Base-by-base conservation (phyloP, 176 grass and related monocot species). In the Eragrostis curvula region DNA sequence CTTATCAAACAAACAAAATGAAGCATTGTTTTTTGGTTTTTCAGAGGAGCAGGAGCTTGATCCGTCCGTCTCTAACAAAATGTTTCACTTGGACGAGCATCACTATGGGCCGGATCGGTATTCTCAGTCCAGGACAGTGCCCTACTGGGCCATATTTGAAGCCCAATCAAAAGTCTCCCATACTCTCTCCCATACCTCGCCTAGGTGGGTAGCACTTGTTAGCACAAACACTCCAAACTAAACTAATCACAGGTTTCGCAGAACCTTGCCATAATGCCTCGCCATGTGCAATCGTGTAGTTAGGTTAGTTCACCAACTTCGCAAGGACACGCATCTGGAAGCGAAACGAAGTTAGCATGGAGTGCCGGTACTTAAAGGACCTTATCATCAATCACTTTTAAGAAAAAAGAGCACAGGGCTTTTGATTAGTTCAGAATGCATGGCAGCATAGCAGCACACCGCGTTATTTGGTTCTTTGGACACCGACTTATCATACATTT, bases 201-300 rank as follows among this genome's bases (percentile, higher is more conserved):
- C 21, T 23, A 58, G 55, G 61, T 28, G 2, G 32, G 32, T 36
- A 36, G 32, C 4, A 36, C 32, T 21, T 36, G 40, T 24, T 68
- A 40, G 30, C 45, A 64, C 45, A 18, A 7, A 16, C 63, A 63
- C n/a, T 32, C 24, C 12, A n/a, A 11, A 20, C 59, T 20, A 15
- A 68, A 30, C 39, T 16, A 15, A 48, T 48, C 25, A 17, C 29
- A 60, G 50, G 63, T 76, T 70, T 24, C 23, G 32, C 30, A 10
- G 1, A 7, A 60, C 66, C 55, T 51, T 63, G 23, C 14, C 74
- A 50, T 78, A 40, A 24, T 66, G 46, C 48, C 18, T 88, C 12
- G 15, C 80, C 60, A 66, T 83, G 66, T 67, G 86, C 49, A 49
- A 56, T 9, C 45, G 30, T 68, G 68, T 49, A 59, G 12, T 71